Evolutionary conservation across 257 asterid species (phyloP).

Genomic region (Rauvolfia tetraphylla): DNA sequence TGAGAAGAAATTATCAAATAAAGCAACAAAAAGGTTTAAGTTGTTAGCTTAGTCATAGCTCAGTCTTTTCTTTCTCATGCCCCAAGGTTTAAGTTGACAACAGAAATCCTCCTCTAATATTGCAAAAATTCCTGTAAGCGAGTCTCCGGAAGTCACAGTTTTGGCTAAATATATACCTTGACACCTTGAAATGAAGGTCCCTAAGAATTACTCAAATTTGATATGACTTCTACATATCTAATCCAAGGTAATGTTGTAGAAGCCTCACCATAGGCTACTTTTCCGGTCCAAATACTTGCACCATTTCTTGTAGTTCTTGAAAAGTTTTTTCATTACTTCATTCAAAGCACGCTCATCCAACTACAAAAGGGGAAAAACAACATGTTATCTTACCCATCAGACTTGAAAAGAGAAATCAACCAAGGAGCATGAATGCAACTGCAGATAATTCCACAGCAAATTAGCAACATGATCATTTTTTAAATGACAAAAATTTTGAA

Average conservation of each 20-base stretch:
- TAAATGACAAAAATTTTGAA: background rate
- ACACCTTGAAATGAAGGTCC: background rate
- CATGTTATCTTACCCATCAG: background rate
- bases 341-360: constrained; percentile 97
- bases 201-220: background rate
- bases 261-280: constrained; percentile 86
- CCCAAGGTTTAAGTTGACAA: background rate
- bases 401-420: background rate
- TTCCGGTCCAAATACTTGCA: constrained; percentile 98
- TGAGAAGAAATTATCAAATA: constrained; percentile 12
- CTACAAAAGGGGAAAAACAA: constrained; percentile 25
- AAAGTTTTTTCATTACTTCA: constrained; percentile 97
- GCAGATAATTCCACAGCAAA: background rate
- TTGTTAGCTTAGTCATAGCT: background rate
- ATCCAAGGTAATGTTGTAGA: background rate
- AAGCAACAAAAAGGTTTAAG: background rate
- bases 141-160: background rate
- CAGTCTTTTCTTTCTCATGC: background rate
- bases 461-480: background rate
- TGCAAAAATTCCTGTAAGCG: too few species aligned
- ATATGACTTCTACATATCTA: background rate
- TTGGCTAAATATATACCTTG: background rate
- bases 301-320: constrained; percentile 98
- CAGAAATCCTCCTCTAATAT: background rate
- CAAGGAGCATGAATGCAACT: constrained; percentile 1